Evolutionary conservation across 2,329 filamentous ascomycete genomes (phyloP), one percentile per base, ranked within the genome.

Genomic region (Penicillium capsulatum): DNA sequence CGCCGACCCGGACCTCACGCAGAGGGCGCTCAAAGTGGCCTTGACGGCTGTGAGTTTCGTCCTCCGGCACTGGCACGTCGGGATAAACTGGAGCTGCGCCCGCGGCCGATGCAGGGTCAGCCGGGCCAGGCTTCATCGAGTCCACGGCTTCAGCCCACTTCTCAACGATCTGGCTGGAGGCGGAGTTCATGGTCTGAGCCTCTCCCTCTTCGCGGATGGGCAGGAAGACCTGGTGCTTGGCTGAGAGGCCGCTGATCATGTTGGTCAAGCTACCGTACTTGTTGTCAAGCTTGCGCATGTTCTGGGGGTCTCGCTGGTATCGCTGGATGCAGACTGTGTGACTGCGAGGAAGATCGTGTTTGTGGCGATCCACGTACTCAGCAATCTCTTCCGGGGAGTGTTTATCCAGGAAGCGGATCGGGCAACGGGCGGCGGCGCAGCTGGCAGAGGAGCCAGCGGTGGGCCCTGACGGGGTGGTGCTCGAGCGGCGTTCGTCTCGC

Each of bases 321-420:
- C 90, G 80, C 58, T 86, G 83, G 45, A 97, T 81, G 64, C 91
- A 97, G 31, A 96, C 79, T 61, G 94, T 88, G 66, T 97, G 91
- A 61, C 89, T 96, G 54, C 91, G 80, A 7, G 91, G 91, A 38
- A 97, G 78, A 64, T 95, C 86, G 66, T 97, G 90, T 64, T 96
- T 96, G 70, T 96, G 90, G 36, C 83, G 89, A 63, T 96, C 87
- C 58, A 97, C 88, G 63, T 95, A 97, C 57, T 85, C 80, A 10
- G 91, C 91, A 46, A 97, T 83, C 60, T 96, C 90, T 68, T 95
- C 87, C 2, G 91, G 87, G 2, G 88, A 89, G 60, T 95, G 90
- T 63, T 94, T 84, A 64, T 96, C 84, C 59, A 96, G 73, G 68
- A 85, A 96, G 33, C 91, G 85, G 44, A 97, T 97, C 2, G 91